Conservation (phyloP, 1,139 yeast genomes). For the Meyerozyma sp. region DNA sequence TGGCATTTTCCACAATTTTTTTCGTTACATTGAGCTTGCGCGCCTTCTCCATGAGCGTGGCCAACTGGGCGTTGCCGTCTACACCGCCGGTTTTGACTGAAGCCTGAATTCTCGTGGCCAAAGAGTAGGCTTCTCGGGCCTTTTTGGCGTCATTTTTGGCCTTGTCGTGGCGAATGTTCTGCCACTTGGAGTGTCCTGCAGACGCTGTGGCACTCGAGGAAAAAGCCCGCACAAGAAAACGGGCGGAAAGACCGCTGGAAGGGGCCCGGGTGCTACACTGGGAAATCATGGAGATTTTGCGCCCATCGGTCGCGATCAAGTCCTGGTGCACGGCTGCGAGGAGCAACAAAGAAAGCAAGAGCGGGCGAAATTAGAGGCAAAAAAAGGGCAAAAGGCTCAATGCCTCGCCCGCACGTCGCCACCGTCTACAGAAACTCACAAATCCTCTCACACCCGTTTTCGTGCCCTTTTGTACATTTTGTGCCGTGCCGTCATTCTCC, state of each 20-base stretch:
- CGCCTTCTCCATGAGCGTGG: slow-evolving; percentile 75
- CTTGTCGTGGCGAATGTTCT: slow-evolving; percentile 88
- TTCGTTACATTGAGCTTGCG: slow-evolving; percentile 74
- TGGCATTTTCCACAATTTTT: slow-evolving; percentile 78
- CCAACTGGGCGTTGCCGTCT: slow-evolving; percentile 67
- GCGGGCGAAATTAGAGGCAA: not conserved
- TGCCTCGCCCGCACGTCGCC: not conserved
- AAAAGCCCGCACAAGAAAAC: slow-evolving; percentile 5
- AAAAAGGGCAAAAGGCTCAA: not conserved
- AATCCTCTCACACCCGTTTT: not conserved
- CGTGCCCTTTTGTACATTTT: not conserved
- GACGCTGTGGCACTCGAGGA: slow-evolving; percentile 9
- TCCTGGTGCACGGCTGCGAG: not conserved
- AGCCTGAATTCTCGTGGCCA: slow-evolving; percentile 68
- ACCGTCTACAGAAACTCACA: not conserved
- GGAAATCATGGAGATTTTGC: not conserved
- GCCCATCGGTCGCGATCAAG: not conserved
- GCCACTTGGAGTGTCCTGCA: slow-evolving; percentile 94
- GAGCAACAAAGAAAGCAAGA: not conserved
- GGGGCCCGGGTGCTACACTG: not conserved
- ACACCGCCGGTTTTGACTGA: slow-evolving; percentile 56
- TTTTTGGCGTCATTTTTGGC: slow-evolving; percentile 85
- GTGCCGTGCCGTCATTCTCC: not conserved
- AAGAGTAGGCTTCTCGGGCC: slow-evolving; percentile 63
- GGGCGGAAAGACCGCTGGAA: not conserved